Evolutionary conservation across 495 filamentous ascomycete genomes (phyloP), one percentile per base, ranked within the genome.

Genomic region (Neurospora tetraspora): DNA sequence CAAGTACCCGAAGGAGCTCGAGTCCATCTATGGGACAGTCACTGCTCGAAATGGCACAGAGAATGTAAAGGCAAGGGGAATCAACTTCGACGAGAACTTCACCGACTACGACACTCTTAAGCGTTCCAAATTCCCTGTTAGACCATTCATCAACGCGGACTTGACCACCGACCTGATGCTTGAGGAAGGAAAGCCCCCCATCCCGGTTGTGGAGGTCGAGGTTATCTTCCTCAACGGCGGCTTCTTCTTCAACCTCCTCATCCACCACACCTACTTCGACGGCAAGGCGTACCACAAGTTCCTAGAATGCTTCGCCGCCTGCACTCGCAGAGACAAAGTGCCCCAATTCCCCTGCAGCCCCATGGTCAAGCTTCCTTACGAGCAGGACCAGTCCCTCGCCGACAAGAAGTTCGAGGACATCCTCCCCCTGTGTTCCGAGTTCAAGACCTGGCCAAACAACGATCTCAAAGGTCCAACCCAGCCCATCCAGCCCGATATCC

Each of bases 241-340:
- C 7, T 39, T 82, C 27, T 68, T 82, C 20, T 76, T 82, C 71
- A 76, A 77, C n/a, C 74, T 82, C 40, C 79, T 76, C 69, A 73
- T 82, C 73, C 80, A 82, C 47, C 80, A 82, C 69, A 73, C 78
- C 23, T 70, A 80, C 31, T 79, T 75, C 36, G 80, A 82, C 69
- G 80, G 80, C 80, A 68, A 87, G 82, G 76, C 83, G 79, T 71
- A 84, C 76, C 71, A 83, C 79, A 75, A 89, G 84, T 69, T 88
- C 78, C 20, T 89, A 80, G 65, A 90, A 81, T 61, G 86, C 82
- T 74, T 86, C 78, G 70, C 76, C 2, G 78, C 76, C 18, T 74
- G 23, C 14, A 65, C 53, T 36, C 53, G 53, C 27, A 12, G 53
- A 79, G 59, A 82, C 76, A 47, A 73, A 74, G 11, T 72, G 74